Evolutionary conservation across 2,329 filamentous ascomycete species (phyloP), one percentile per base, ranked within the genome.

Genomic region (Aspergillus unguis): DNA sequence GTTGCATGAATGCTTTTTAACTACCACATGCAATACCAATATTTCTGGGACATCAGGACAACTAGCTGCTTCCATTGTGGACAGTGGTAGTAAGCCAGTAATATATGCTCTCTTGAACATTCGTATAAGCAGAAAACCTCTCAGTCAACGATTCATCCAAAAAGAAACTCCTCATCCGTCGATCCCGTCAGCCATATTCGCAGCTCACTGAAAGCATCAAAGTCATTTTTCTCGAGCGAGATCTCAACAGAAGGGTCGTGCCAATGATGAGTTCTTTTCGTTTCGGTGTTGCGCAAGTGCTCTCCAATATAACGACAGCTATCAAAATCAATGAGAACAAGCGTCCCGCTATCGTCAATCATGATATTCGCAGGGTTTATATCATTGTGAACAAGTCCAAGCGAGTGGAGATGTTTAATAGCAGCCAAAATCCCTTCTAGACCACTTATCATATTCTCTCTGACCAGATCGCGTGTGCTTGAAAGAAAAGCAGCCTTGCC

Each of bases 281-380:
- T 56, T 45, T 51, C 37, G 6, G 53, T 60, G 2, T 8, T 17
- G 33, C 43, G 23, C 42, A 66, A 54, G 2, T 41, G 47, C 35
- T 62, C 54, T 26, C 63, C 62, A 17, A 61, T 53, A 33, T 31
- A 52, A 27, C 61, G 60, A 58, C 62, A 68, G 53, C 58, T 62
- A 56, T 62, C 66, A 26, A 71, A 69, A 57, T 70, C 62, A 10
- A 65, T 60, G 5, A 69, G 57, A 53, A 69, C 47, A 17, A 62
- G 47, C 9, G 17, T 58, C 8, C 52, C 54, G 5, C 64, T 58
- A 9, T 64, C 53, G 23, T 61, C 58, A 27, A 68, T 47, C 61
- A 69, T 65, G 31, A 70, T 47, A 38, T 59, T 54, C 11, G 51
- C 50, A 29, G 17, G 40, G 28, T 50, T 69, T 25, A 71, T 58